These are phyloP conservation scores for Leishmania arabica DNA, from an alignment of 208 protist genomes.

Conservation along the genomic window DNA sequence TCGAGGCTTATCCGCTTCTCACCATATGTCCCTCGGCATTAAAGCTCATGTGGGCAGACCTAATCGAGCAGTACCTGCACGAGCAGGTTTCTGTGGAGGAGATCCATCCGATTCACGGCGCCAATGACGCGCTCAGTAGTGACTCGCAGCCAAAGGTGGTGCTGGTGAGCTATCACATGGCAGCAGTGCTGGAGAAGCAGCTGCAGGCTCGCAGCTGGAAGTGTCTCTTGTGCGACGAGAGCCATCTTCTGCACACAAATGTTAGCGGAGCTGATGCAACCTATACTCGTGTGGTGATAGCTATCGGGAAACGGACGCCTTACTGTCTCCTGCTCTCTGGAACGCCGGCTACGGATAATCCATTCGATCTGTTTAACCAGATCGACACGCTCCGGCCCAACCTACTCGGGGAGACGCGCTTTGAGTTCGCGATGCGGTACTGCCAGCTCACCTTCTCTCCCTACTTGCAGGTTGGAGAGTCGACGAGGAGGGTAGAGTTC, in stretches of 20 bases:
- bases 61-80: slow-evolving; percentile 77
- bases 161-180: slow-evolving; percentile 86
- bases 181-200: slow-evolving; percentile 42
- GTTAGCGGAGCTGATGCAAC: slow-evolving; percentile 51
- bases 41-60: slow-evolving; percentile 81
- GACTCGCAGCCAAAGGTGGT: slow-evolving; percentile 62
- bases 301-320: slow-evolving; percentile 37
- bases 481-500: slow-evolving; percentile 51
- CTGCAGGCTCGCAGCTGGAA: slow-evolving; percentile 47
- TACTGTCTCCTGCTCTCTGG: slow-evolving; percentile 78
- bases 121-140: slow-evolving; percentile 51
- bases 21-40: slow-evolving; percentile 79
- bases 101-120: slow-evolving; percentile 69
- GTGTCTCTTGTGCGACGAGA: slow-evolving; percentile 77
- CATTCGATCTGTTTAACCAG: slow-evolving; percentile 86
- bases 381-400: slow-evolving; percentile 61
- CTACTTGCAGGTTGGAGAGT: slow-evolving; percentile 50
- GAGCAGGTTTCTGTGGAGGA: slow-evolving; percentile 66
- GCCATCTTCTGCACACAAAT: slow-evolving; percentile 82
- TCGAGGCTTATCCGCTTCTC: slow-evolving; percentile 68
- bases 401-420: slow-evolving; percentile 54
- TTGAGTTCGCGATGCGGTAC: slow-evolving; percentile 79
- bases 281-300: slow-evolving; percentile 59
- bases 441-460: slow-evolving; percentile 54
- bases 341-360: slow-evolving; percentile 57